Base-by-base conservation (phyloP, 2,329 filamentous ascomycete species). In the Oidium heveae region DNA sequence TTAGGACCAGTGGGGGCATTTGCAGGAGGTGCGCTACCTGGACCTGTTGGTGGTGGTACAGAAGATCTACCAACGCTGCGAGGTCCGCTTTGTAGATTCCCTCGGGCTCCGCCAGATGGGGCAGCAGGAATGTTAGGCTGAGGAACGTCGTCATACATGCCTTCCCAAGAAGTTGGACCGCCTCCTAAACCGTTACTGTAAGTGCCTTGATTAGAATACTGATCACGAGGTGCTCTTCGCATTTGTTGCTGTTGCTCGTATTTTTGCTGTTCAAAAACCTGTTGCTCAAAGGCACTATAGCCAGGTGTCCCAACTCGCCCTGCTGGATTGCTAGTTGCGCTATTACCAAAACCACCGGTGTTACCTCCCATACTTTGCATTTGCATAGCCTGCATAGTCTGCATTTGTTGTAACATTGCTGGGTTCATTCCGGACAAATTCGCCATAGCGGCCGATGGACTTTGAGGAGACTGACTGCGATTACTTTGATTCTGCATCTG, bases 71-170 rank as follows among this genome's bases (percentile, higher is more conserved):
- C 62, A 51, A 61, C 61, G 52, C 60, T 61, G 41, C 61, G 57
- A 22, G 59, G 58, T 16, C 61, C 59, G 16, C 57, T 54, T 41
- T 57, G 57, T 6, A 57, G 55, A 12, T 62, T 58, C 52, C 60
- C 59, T 43, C 62, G 58, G 50, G 62, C 66, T 56, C 71, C 67
- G 52, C 73, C 72, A 50, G 71, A 74, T 22, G 56, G 57, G 43
- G 57, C 57, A 37, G 46, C 52, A 24, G 59, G 58, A 52, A 80
- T 75, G 61, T 81, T 80, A 5, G 86, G 86, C 65, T 89, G 86
- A 16, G 87, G 88, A 1, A 88, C 85, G 66, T 95, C 89, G 65
- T 96, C 89, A 67, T 95, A 96, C 87, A 94, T 94, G 63, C 89
- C 89, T 67, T 96, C 89, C 87, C 88, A 95, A 43, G 82, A 88